Conservation (phyloP, 441 rosid genomes). For the Adansonia grandidieri region DNA sequence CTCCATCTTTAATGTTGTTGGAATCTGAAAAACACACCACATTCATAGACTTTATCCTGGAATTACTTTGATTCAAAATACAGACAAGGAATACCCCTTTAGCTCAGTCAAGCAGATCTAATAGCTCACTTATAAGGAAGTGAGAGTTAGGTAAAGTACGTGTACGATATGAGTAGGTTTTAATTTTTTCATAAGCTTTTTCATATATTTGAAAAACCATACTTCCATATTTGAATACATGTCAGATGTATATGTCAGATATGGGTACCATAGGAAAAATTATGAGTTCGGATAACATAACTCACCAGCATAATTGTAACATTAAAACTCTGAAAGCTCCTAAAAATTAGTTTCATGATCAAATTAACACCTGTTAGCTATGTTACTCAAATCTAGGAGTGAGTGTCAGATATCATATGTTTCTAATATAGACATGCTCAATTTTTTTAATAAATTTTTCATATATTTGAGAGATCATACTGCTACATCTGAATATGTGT, state of each 20-base stretch:
- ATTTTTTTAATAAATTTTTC: too few relatives aligned
- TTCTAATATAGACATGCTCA: neutral
- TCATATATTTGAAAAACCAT: too few relatives aligned
- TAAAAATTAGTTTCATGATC: neutral
- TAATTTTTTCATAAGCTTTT: too few relatives aligned
- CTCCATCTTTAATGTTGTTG: slow-evolving; percentile 77
- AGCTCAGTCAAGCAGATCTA: neutral
- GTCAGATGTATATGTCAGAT: too few relatives aligned
- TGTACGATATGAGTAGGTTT: too few relatives aligned
- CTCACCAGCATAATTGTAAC: neutral
- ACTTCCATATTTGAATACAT: too few relatives aligned
- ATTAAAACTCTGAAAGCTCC: neutral
- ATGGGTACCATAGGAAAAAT: too few relatives aligned
- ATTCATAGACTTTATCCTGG: neutral
- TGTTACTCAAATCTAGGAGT: neutral
- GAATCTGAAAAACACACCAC: slow-evolving; percentile 52
- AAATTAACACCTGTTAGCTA: too few relatives aligned
- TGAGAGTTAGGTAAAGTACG: too few relatives aligned
- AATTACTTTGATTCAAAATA: neutral
- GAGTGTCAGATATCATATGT: neutral
- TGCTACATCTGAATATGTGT: too few relatives aligned
- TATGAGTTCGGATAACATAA: too few relatives aligned
- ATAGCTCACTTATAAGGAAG: neutral
- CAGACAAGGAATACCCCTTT: neutral
- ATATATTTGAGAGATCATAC: too few relatives aligned